Percentiles rank a stretch among this genome's conserved stretches.
Evolutionary conservation across 169 alveolate genomes (phyloP).

Genomic region (Babesia ovata): DNA sequence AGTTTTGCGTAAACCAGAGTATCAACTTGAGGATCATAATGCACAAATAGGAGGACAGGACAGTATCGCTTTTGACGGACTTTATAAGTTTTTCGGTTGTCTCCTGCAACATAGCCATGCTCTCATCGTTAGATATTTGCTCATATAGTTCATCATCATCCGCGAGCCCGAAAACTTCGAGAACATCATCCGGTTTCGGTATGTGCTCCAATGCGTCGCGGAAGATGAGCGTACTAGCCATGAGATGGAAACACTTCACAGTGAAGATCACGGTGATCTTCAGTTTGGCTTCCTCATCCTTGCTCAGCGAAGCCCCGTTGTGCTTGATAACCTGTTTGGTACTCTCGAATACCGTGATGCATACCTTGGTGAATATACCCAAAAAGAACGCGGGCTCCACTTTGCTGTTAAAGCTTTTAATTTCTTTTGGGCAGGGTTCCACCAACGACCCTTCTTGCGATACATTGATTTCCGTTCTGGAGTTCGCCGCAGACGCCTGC

Average conservation of each 20-base stretch:
- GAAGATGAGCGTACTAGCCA: conserved; percentile 1
- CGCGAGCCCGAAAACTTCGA: conserved; percentile 18
- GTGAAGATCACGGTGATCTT: conserved; percentile 6
- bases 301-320: background rate
- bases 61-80: conserved; percentile 15
- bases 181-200: conserved; percentile 34
- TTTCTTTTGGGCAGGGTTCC: conserved; percentile 56
- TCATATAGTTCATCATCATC: conserved; percentile 1
- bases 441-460: conserved; percentile 38
- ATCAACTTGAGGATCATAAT: conserved; percentile 31
- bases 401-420: conserved; percentile 24
- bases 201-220: conserved; percentile 28
- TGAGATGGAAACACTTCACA: conserved; percentile 21
- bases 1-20: conserved; percentile 38
- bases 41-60: conserved; percentile 26
- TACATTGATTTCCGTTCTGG: background rate
- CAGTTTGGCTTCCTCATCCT: background rate
- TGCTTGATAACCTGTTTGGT: conserved; percentile 11
- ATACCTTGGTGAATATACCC: conserved; percentile 53
- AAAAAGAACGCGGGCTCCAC: conserved; percentile 49
- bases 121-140: conserved; percentile 1
- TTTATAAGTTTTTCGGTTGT: conserved; percentile 2
- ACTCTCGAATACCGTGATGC: conserved; percentile 10
- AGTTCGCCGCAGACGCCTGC: background rate
- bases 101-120: background rate